A percentile compares a stretch with the other conserved stretches of the same genome.
Conservation (phyloP, 139 green algal genomes). For the Tetraselmis chui region DNA sequence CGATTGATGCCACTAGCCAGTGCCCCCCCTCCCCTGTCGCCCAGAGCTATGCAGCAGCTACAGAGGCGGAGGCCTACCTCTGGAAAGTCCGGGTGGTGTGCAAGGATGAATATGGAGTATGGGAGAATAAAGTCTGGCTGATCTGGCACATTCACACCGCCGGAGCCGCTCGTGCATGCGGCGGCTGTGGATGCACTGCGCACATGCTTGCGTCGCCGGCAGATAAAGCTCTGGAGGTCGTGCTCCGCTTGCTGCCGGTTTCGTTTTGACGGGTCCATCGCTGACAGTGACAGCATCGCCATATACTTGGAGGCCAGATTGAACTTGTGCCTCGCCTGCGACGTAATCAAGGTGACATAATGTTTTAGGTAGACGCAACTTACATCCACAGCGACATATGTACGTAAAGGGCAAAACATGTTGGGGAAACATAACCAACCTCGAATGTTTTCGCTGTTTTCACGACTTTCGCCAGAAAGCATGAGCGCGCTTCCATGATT, state of each 20-base stretch:
- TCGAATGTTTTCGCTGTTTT: neutral
- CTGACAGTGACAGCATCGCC: neutral
- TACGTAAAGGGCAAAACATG: too few relatives aligned
- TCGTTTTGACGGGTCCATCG: neutral
- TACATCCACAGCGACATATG: too few relatives aligned
- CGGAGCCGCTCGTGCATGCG: neutral
- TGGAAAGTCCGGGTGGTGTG: neutral
- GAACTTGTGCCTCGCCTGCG: neutral
- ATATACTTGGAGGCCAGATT: neutral
- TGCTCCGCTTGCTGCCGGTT: neutral
- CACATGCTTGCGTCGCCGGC: neutral
- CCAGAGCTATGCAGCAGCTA: neutral
- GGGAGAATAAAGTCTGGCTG: neutral
- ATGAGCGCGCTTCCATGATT: neutral
- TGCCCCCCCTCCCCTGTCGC: too few relatives aligned
- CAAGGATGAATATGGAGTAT: neutral
- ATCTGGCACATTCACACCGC: neutral
- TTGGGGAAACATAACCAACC: too few relatives aligned
- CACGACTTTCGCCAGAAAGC: neutral
- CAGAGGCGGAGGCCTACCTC: neutral
- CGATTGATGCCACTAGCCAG: too few relatives aligned
- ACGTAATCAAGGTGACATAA: too few relatives aligned
- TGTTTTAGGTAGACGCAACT: too few relatives aligned
- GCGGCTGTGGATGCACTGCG: neutral
- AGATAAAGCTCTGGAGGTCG: neutral